A percentile compares a stretch with the other conserved stretches of the same genome.
Evolutionary conservation across 169 alveolate genomes (phyloP).

Genomic region (Plasmodium relictum): DNA sequence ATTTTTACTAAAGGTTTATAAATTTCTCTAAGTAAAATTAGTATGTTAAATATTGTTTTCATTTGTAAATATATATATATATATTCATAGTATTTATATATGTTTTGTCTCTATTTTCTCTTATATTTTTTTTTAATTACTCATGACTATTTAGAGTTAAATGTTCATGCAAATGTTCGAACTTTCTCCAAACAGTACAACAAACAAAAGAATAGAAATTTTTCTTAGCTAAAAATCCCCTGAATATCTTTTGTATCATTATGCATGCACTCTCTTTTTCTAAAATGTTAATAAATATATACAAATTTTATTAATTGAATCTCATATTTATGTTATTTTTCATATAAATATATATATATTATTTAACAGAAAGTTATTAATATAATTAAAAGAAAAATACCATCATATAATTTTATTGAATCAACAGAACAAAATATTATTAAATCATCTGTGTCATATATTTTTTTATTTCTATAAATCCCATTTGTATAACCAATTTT

Average conservation of each 20-base stretch:
- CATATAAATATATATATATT: background rate
- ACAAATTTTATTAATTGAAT: too few species aligned
- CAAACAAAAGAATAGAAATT: slow-evolving; percentile 37
- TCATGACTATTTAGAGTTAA: slow-evolving; percentile 53
- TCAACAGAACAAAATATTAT: slow-evolving; percentile 18
- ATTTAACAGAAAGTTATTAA: background rate
- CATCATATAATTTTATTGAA: slow-evolving; percentile 35
- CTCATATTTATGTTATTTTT: background rate
- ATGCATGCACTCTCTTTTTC: slow-evolving; percentile 57
- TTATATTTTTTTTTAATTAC: slow-evolving; percentile 13
- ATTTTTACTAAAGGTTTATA: slow-evolving; percentile 57
- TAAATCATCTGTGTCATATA: slow-evolving; percentile 25
- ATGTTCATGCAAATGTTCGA: slow-evolving; percentile 59
- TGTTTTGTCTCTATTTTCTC: background rate
- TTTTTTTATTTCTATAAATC: slow-evolving; percentile 12
- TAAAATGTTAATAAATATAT: slow-evolving; percentile 3
- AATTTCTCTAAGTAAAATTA: slow-evolving; percentile 35
- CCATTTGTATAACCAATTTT: slow-evolving; percentile 42
- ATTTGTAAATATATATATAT: background rate
- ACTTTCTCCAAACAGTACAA: slow-evolving; percentile 63
- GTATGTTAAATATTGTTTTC: background rate
- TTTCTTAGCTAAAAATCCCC: slow-evolving; percentile 45
- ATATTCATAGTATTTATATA: background rate
- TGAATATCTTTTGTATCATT: slow-evolving; percentile 32
- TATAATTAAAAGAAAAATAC: slow-evolving; percentile 10